Evolutionary conservation across 2,329 filamentous ascomycete genomes (phyloP), one percentile per base, ranked within the genome.

Genomic region (Aspergillus eucalypticola): DNA sequence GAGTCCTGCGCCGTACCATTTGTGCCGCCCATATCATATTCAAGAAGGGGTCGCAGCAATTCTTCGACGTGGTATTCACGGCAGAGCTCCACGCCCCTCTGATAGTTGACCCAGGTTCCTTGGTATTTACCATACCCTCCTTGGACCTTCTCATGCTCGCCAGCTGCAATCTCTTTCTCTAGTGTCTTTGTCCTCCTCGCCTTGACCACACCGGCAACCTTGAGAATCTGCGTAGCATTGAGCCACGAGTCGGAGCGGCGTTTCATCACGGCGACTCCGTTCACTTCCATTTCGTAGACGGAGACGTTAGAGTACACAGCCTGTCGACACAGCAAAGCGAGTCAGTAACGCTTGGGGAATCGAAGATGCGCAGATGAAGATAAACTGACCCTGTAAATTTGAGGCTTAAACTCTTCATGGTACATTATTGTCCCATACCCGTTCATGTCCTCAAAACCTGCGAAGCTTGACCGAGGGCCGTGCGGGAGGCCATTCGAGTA

Each of bases 81-180:
- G 76, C 95, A 98, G 69, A 99, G 94, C 72, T 97, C 92, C 49
- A 96, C 84, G 1, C 94, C 95, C 62, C 94, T 88, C 53, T 94
- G 90, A 72, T 96, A 98, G 71, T 90, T 91, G 72, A 99, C 96
- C 95, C 95, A 99, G 2, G 95, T 99, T 58, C 95, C 95, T 80
- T 99, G 95, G 72, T 99, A 99, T 81, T 98, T 98, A 66, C 95
- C 95, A 72, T 99, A 99, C 5, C 95, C 95, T 35, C 95, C 95
- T 75, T 99, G 95, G 2, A 99, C 94, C 78, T 99, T 99, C 76
- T 99, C 95, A 76, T 99, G 94, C 73, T 96, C 91, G 71, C 95
- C 95, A 0, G 90, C 95, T 65, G 96, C 87, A 60, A 99, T 96
- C 77, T 99, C 95, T 78, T 98, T 98, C 75, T 99, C 95, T 54